Conservation (phyloP, 2,329 filamentous ascomycete species). For the Diatrype stigma region DNA sequence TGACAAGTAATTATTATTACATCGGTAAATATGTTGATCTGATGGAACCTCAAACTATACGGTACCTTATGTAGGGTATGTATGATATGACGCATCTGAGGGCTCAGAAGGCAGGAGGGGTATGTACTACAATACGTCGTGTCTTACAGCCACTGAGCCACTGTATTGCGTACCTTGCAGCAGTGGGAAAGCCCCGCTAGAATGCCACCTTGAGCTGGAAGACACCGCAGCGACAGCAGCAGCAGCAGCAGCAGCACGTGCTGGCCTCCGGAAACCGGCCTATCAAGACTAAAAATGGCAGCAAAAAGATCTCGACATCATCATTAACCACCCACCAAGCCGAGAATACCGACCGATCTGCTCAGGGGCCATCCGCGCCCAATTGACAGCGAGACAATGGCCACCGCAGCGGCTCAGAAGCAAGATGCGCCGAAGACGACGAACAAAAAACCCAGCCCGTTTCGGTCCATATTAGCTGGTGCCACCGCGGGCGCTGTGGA, state of each 20-base stretch:
- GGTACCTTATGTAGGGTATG: too few species aligned
- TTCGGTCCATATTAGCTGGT: slow-evolving; percentile 88
- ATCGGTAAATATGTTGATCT: too few species aligned
- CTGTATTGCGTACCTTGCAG: too few species aligned
- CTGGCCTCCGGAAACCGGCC: background rate
- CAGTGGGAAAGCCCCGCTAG: too few species aligned
- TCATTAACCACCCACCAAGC: background rate
- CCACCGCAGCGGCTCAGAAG: slow-evolving; percentile 6
- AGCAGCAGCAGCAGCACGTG: background rate
- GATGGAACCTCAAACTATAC: too few species aligned
- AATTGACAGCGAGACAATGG: slow-evolving; percentile 2
- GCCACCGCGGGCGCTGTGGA: slow-evolving; percentile 92
- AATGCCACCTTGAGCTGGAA: too few species aligned
- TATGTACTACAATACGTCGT: too few species aligned
- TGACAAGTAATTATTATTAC: too few species aligned
- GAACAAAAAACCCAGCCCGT: slow-evolving; percentile 62
- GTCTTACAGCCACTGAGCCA: too few species aligned
- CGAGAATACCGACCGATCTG: background rate
- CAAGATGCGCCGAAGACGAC: slow-evolving; percentile 14
- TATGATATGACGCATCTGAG: too few species aligned
- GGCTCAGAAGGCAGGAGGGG: too few species aligned
- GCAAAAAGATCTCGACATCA: background rate
- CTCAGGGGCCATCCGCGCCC: background rate
- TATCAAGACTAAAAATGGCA: background rate
- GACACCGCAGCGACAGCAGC: too few species aligned